Evolutionary conservation across 805 yeast genomes (phyloP).

Genomic region (Ogataea naganishii): DNA sequence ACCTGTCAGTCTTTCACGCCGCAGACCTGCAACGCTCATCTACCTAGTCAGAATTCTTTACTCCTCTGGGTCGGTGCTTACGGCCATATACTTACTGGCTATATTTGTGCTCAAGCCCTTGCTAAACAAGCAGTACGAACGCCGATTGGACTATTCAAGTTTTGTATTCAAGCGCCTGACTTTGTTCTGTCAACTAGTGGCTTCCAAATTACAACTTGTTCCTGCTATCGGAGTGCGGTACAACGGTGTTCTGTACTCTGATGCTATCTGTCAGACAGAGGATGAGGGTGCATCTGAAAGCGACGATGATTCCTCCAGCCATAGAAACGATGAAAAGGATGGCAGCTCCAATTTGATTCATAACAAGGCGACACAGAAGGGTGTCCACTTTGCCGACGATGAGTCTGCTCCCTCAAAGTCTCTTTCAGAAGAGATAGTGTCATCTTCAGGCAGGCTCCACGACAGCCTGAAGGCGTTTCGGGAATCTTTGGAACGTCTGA

Average conservation of each 20-base stretch:
- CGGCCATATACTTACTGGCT: constrained; percentile 21
- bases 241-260: constrained; percentile 28
- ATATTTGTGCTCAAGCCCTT: constrained; percentile 31
- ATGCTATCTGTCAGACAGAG: constrained; percentile 22
- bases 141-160: constrained; percentile 27
- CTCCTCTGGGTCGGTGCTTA: constrained; percentile 25
- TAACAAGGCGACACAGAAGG: not conserved
- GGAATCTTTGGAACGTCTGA: constrained; percentile 17
- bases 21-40: constrained; percentile 19
- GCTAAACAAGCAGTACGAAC: constrained; percentile 26
- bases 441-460: constrained; percentile 9
- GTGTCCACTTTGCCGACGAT: not conserved
- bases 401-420: constrained; percentile 1
- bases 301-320: no score
- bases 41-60: constrained; percentile 23
- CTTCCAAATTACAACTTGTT: constrained; percentile 20
- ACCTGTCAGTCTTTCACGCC: constrained; percentile 1
- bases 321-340: constrained; percentile 4
- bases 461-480: constrained; percentile 22
- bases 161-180: constrained; percentile 20
- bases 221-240: constrained; percentile 35
- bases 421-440: constrained; percentile 13
- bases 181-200: constrained; percentile 17
- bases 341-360: constrained; percentile 11
- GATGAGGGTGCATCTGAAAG: constrained; percentile 10